Conservation (phyloP, 495 filamentous ascomycete species). For the Aspergillus ellipticus region DNA sequence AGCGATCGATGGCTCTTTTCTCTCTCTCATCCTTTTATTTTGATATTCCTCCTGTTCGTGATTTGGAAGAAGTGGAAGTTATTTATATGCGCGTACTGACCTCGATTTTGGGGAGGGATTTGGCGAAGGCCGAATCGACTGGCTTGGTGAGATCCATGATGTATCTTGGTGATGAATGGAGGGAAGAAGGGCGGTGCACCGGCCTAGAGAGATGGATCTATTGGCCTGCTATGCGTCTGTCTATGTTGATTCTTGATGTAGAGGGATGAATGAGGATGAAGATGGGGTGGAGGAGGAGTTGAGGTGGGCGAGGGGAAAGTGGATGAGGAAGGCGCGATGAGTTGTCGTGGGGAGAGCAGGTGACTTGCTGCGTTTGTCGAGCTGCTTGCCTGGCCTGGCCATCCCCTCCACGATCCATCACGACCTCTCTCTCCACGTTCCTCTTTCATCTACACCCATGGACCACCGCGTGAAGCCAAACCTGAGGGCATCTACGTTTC, state of each 20-base stretch:
- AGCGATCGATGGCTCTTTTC: not conserved
- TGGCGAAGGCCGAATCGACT: constrained; percentile 31
- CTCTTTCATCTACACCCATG: too few species aligned
- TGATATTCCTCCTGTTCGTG: not conserved
- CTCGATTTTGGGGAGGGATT: constrained; percentile 39
- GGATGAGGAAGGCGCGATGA: constrained; percentile 22
- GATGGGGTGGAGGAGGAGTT: constrained; percentile 27
- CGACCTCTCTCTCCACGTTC: not conserved
- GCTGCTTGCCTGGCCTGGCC: not conserved
- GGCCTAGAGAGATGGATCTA: constrained; percentile 2
- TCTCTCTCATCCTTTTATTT: not conserved
- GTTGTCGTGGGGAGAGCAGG: constrained; percentile 22
- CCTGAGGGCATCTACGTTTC: too few species aligned
- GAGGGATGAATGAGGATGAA: constrained; percentile 10
- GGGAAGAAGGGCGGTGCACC: not conserved
- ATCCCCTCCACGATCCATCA: not conserved
- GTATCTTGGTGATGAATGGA: not conserved
- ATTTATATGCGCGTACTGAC: constrained; percentile 16
- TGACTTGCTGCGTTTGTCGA: constrained; percentile 1
- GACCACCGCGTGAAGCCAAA: too few species aligned
- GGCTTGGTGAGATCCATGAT: constrained; percentile 25
- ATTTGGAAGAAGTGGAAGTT: not conserved
- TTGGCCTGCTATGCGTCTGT: not conserved
- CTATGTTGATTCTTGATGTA: not conserved
- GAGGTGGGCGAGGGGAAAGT: constrained; percentile 26